Conservation (phyloP, 1,139 yeast genomes). For the Geotrichum fermentans region DNA sequence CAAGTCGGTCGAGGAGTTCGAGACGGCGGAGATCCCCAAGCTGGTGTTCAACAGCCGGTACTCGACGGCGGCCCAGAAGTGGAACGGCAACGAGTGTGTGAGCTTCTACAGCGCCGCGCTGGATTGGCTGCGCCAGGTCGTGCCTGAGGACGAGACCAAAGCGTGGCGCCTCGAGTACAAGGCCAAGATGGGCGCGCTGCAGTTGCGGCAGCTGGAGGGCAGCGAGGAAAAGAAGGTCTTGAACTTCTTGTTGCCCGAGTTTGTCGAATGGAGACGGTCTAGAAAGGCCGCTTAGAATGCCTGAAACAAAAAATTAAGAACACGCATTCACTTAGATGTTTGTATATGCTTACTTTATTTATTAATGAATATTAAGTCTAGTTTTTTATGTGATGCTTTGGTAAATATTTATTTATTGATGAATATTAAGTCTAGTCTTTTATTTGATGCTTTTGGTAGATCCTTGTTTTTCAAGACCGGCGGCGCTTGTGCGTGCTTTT, state of each 20-base stretch:
- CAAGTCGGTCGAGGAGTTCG: conserved; percentile 64
- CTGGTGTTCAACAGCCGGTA: conserved; percentile 41
- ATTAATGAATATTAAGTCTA: no score
- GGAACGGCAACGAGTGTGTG: conserved; percentile 72
- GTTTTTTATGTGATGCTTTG: no score
- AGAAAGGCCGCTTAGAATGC: no score
- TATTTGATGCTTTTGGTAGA: no score
- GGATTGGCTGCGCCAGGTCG: conserved; percentile 61
- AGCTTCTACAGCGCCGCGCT: conserved; percentile 82
- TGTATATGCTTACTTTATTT: no score
- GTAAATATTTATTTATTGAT: no score
- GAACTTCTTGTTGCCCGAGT: conserved; percentile 49
- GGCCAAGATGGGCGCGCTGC: conserved; percentile 40
- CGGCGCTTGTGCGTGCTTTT: no score
- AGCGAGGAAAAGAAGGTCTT: conserved; percentile 34
- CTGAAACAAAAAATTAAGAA: no score
- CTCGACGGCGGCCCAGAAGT: conserved; percentile 34
- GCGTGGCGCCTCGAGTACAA: conserved; percentile 46
- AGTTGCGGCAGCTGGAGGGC: conserved; percentile 40
- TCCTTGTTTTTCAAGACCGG: no score
- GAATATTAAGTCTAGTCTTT: no score
- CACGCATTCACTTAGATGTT: no score
- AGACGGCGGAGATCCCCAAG: conserved; percentile 73
- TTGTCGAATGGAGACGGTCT: conserved; percentile 56
- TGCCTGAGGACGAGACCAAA: conserved; percentile 49